These are phyloP conservation scores for Aphanomyces euteiches DNA, from an alignment of 352 stramenopile species.

Conservation along the genomic window DNA sequence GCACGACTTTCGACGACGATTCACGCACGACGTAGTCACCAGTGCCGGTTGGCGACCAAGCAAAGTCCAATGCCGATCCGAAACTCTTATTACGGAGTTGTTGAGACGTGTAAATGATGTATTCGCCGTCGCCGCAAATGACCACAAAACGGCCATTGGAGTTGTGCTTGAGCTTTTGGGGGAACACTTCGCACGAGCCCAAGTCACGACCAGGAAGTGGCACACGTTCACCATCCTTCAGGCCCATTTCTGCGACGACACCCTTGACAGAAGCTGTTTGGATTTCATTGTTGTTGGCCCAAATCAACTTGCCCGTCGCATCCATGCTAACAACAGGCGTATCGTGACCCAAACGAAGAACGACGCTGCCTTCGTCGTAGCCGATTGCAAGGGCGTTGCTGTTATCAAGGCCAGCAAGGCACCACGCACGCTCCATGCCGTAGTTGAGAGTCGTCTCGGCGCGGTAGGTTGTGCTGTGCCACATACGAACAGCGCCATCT, in stretches of 20 bases:
- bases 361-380: slow-evolving; percentile 93
- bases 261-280: slow-evolving; percentile 92
- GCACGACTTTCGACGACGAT: slow-evolving; percentile 92
- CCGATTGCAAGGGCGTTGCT: slow-evolving; percentile 93
- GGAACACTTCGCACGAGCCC: slow-evolving; percentile 97
- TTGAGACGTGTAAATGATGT: slow-evolving; percentile 99
- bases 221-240: slow-evolving; percentile 88
- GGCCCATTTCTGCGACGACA: slow-evolving; percentile 61
- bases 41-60: slow-evolving; percentile 94
- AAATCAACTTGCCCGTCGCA: slow-evolving; percentile 95
- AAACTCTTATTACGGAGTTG: slow-evolving; percentile 95
- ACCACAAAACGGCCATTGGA: slow-evolving; percentile 98
- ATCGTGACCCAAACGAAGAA: slow-evolving; percentile 97
- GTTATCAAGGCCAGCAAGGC: slow-evolving; percentile 76
- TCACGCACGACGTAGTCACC: slow-evolving; percentile 99
- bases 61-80: slow-evolving; percentile 96
- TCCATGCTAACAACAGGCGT: slow-evolving; percentile 98
- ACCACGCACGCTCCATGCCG: slow-evolving; percentile 97
- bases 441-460: slow-evolving; percentile 99
- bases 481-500: slow-evolving; percentile 94
- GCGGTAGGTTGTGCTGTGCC: slow-evolving; percentile 92
- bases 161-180: slow-evolving; percentile 97
- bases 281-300: slow-evolving; percentile 98
- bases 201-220: slow-evolving; percentile 88
- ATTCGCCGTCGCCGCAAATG: slow-evolving; percentile 98